A percentile compares a stretch with the other conserved stretches of the same genome.
These are phyloP conservation scores for Dactylellina leptospora DNA, from an alignment of 2,329 filamentous ascomycete species.

Conservation along the genomic window DNA sequence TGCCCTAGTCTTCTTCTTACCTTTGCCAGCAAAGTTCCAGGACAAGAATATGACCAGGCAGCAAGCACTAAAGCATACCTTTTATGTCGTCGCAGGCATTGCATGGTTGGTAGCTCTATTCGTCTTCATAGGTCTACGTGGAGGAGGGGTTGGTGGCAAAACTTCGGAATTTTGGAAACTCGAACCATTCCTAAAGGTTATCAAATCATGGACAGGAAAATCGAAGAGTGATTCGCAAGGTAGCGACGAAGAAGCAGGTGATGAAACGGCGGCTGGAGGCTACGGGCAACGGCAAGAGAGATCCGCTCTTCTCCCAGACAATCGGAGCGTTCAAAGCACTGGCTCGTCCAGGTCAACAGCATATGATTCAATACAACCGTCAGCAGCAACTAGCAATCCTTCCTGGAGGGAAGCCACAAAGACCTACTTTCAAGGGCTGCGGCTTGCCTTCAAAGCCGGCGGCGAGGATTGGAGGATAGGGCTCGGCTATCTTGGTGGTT, in stretches of 20 bases:
- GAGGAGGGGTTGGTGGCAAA: slow-evolving; percentile 42
- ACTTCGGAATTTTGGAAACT: slow-evolving; percentile 37
- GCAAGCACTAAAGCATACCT: slow-evolving; percentile 80
- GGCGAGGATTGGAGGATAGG: slow-evolving; percentile 67
- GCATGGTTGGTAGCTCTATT: slow-evolving; percentile 76
- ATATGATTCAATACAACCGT: slow-evolving; percentile 14
- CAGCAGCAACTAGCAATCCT: not conserved
- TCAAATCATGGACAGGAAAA: slow-evolving; percentile 7
- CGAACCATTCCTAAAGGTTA: slow-evolving; percentile 3
- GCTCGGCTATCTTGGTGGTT: slow-evolving; percentile 89
- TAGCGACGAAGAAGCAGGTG: slow-evolving; percentile 22
- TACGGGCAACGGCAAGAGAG: slow-evolving; percentile 4
- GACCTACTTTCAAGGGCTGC: slow-evolving; percentile 37
- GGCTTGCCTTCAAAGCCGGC: slow-evolving; percentile 45
- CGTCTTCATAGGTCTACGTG: slow-evolving; percentile 78
- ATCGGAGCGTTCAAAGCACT: slow-evolving; percentile 32
- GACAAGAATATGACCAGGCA: slow-evolving; percentile 75
- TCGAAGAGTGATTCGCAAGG: not conserved
- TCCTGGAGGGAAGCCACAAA: slow-evolving; percentile 14
- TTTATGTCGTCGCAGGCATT: slow-evolving; percentile 82
- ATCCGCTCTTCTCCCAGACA: slow-evolving; percentile 22
- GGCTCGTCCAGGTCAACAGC: not conserved
- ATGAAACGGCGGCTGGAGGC: not conserved
- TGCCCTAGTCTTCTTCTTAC: slow-evolving; percentile 82
- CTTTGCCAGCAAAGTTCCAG: slow-evolving; percentile 82